These are phyloP conservation scores for Penicillium sp. DNA, from an alignment of 2,329 filamentous ascomycete genomes.

Conservation along the genomic window DNA sequence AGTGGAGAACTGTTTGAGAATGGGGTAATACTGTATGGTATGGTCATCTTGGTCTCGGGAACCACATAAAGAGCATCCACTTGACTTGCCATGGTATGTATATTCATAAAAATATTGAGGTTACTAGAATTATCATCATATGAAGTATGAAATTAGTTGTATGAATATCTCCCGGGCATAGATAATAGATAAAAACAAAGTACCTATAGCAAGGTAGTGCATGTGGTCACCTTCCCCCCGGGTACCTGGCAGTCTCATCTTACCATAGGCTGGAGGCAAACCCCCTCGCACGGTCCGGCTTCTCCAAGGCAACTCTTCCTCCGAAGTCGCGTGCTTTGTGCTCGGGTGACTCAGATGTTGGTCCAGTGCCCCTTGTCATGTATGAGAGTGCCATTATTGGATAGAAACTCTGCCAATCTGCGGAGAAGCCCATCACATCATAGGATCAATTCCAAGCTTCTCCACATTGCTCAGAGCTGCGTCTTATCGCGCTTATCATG, in stretches of 20 bases:
- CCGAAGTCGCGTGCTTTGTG: slow-evolving; percentile 20
- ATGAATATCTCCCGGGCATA: neutral
- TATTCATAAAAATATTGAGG: neutral
- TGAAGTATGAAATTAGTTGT: neutral
- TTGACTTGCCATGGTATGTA: neutral
- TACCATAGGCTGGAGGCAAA: neutral
- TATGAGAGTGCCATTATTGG: slow-evolving; percentile 4
- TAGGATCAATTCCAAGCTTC: slow-evolving; percentile 4
- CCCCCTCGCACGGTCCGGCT: slow-evolving; percentile 5
- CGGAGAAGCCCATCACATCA: slow-evolving; percentile 7
- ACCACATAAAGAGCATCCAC: neutral
- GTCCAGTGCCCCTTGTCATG: neutral
- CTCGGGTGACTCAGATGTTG: slow-evolving; percentile 11
- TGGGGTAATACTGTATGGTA: slow-evolving; percentile 12
- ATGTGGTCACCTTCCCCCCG: slow-evolving; percentile 2
- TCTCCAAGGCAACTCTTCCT: slow-evolving; percentile 16
- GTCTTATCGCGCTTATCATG: slow-evolving; percentile 14
- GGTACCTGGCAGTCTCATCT: slow-evolving; percentile 16
- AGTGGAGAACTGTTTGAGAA: slow-evolving; percentile 2
- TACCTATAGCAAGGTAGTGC: neutral
- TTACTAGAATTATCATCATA: neutral
- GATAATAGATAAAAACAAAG: neutral
- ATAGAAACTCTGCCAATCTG: slow-evolving; percentile 1
- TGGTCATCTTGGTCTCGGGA: slow-evolving; percentile 7
- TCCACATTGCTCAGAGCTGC: slow-evolving; percentile 13